Evolutionary conservation across 768 basidiomycete species (phyloP).

Genomic region (Pleurotus platypus): DNA sequence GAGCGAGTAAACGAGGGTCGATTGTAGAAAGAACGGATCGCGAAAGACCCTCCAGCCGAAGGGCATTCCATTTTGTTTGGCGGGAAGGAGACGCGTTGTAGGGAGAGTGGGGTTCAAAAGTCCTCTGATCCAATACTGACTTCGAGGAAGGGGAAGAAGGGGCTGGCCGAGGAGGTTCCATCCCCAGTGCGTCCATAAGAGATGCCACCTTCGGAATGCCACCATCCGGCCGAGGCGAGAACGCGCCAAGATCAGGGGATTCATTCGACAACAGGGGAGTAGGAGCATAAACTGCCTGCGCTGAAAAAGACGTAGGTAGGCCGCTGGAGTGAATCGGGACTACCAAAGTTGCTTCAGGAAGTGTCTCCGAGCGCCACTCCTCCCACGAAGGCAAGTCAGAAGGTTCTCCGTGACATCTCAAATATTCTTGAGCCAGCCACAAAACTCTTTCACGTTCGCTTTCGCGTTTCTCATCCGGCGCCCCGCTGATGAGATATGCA

Average conservation of each 20-base stretch:
- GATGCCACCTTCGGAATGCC: conserved; percentile 31
- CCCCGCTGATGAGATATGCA: conserved; percentile 59
- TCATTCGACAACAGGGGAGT: conserved; percentile 38
- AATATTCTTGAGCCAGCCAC: conserved; percentile 68
- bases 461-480: conserved; percentile 36
- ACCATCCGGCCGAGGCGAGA: conserved; percentile 52
- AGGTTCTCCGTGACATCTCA: conserved; percentile 52
- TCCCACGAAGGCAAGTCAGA: conserved; percentile 54
- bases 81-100: conserved; percentile 1
- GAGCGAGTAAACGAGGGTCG: conserved; percentile 60
- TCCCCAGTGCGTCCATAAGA: conserved; percentile 41
- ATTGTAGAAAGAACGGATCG: conserved; percentile 59
- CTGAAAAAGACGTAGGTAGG: conserved; percentile 43
- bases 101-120: conserved; percentile 23
- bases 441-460: conserved; percentile 42
- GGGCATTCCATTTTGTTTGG: conserved; percentile 43
- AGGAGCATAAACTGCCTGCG: conserved; percentile 48
- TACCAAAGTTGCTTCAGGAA: conserved; percentile 36
- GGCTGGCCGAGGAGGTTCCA: conserved; percentile 11
- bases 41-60: conserved; percentile 66
- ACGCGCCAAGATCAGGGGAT: conserved; percentile 47
- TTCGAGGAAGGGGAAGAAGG: conserved; percentile 20
- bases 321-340: conserved; percentile 17
- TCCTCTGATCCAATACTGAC: conserved; percentile 19
- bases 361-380: conserved; percentile 47